Base-by-base conservation (phyloP, 352 stramenopile species). In the Paralagenidium karlingii region DNA sequence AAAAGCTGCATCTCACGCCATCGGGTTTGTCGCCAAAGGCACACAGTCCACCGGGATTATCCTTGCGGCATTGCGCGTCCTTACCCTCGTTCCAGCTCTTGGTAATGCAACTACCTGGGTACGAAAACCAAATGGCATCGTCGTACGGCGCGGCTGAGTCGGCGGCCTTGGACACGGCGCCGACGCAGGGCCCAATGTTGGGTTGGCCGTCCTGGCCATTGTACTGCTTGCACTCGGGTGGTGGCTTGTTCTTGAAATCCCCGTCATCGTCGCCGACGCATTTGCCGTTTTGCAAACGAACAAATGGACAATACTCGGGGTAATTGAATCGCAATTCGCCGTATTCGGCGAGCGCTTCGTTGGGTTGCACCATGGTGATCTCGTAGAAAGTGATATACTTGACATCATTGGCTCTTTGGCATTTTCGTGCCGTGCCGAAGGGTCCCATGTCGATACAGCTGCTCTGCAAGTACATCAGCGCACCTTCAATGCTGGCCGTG, bases 91-190 rank as follows among this genome's bases (percentile, higher is more conserved):
- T 37, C 65, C 68, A 82, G 8, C 45, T 60, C n/a, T 53, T 63
- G 37, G 62, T 78, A 31, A 66, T 60, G 31, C 70, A 84, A 42
- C 60, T 73, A 25, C 54, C 63, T 3, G 70, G 68, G 56, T 82
- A 84, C 42, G 67, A 82, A 56, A 82, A 84, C 70, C 70, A 84
- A 7, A 82, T 59, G 13, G 69, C 68, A 49, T 84, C 64, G 15
- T 55, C 43, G 38, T 84, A 84, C 8, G 69, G 69, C 16, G 66
- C 62, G 29, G 65, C 55, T 52, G 63, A 68, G 41, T 83, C 66
- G 4, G 58, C 63, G 10, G 59, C 51, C 36, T 73, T 70, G 6
- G 68, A 54, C 41, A 77, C 52, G 7, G 62, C 69, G 1, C 69
- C 69, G 24, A 84, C 69, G 44, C 69, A 84, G 0, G 60, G 60